Evolutionary conservation across 257 asterid species (phyloP), one percentile per base, ranked within the genome.

Genomic region (Solanum ahanhuiri): DNA sequence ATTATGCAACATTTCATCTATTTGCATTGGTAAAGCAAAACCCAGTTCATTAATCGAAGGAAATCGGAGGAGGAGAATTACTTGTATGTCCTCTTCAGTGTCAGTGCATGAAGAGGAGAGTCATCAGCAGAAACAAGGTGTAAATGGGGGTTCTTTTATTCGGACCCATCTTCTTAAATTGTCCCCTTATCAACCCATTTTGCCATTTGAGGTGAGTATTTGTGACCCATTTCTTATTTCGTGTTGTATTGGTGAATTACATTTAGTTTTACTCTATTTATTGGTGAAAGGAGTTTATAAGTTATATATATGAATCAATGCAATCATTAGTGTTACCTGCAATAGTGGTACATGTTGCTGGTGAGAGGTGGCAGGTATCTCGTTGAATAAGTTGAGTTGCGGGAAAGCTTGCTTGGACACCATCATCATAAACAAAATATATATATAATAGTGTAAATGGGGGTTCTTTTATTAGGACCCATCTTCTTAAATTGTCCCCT

Each of bases 121-220:
- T 28, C 87, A 89, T 41, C 90, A 88, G 81, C 37, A 88, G 66
- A 84, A 83, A 63, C 85, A 79, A 72, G 48, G 83, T 37, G 81
- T 91, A 73, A 87, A 92, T 4, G 98, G 99, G 64, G 98, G 84
- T 87, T 90, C 97, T 39, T 96, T 96, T 87, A 95, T 96, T 85
- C 92, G 98, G 22, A 90, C 94, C 54, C 99, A 95, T 88, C 98
- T 96, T 77, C 95, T 85, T 66, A 94, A 92, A 84, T 89, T 96
- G 90, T 92, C 95, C 25, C 95, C 98, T 7, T 95, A 95, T 85
- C 98, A 96, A 86, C 95, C 98, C 87, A 96, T 95, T 90, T 93
- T 96, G 72, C 98, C 99, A 75, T 96, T 96, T 85, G 99, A 96
- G 98, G 99, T 94, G 83, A 86, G 60, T 82, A 25, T 43, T 43